A percentile compares a stretch with the other conserved stretches of the same genome.
phyloP scores from a whole-genome alignment of 352 stramenopile species.

The Phytophthora niederhauseri region DNA sequence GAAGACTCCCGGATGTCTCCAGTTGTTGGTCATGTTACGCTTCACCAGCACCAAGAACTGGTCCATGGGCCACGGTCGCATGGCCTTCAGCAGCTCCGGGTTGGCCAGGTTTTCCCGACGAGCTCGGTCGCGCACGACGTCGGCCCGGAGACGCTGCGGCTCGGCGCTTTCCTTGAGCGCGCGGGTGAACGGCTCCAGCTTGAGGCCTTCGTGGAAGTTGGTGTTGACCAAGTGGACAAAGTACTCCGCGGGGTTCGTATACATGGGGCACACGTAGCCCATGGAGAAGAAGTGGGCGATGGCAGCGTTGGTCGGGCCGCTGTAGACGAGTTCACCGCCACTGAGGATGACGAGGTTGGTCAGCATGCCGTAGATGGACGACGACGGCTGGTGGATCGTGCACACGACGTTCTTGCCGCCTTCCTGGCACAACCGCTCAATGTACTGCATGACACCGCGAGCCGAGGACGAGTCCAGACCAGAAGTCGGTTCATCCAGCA shows the following conservation, averaged over 20 bases:
- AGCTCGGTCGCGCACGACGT: slow-evolving; percentile 48
- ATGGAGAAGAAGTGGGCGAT: slow-evolving; percentile 65
- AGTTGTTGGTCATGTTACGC: slow-evolving; percentile 73
- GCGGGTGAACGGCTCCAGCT: slow-evolving; percentile 46
- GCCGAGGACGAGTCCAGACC: slow-evolving; percentile 92
- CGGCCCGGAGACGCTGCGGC: slow-evolving; percentile 40
- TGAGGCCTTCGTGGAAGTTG: slow-evolving; percentile 60
- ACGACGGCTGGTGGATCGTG: slow-evolving; percentile 90
- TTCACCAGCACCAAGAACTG: slow-evolving; percentile 70
- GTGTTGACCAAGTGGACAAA: slow-evolving; percentile 75
- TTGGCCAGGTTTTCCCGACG: slow-evolving; percentile 42
- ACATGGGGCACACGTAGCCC: slow-evolving; percentile 70
- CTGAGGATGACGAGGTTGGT: slow-evolving; percentile 72
- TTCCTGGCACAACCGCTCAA: slow-evolving; percentile 60
- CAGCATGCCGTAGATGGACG: slow-evolving; percentile 74
- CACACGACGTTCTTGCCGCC: slow-evolving; percentile 77
- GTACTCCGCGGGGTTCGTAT: slow-evolving; percentile 80
- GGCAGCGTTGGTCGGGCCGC: slow-evolving; percentile 72
- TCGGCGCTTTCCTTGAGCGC: slow-evolving; percentile 48
- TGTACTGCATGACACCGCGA: slow-evolving; percentile 87
- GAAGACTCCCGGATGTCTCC: slow-evolving; percentile 76
- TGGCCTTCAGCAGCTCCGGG: slow-evolving; percentile 48
- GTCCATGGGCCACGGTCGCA: slow-evolving; percentile 50
- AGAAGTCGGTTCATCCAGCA: slow-evolving; percentile 96
- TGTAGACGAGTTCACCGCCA: slow-evolving; percentile 90